phyloP scores from a whole-genome alignment of 345 rosid genomes.

The Dipteronia dyeriana region DNA sequence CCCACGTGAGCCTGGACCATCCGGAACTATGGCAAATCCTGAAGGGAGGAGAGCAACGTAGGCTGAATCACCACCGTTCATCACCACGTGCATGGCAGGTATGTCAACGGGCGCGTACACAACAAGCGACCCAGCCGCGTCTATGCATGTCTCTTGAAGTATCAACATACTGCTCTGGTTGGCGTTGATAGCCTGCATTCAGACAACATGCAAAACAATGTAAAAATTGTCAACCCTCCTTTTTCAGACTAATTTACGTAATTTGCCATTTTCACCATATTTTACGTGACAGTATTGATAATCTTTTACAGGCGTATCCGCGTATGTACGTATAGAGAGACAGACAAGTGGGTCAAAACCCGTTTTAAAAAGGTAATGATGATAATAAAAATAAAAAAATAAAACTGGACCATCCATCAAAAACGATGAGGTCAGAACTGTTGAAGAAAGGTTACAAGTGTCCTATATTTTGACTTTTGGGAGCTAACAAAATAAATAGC shows the following conservation, averaged over 20 bases:
- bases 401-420: neutral
- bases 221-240: neutral
- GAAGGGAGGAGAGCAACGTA: constrained; percentile 94
- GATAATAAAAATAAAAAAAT: neutral
- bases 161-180: constrained; percentile 94
- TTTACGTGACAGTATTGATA: neutral
- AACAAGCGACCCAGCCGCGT: constrained; percentile 90
- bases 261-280: constrained; percentile 22
- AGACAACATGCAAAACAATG: neutral
- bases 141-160: constrained; percentile 93
- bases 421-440: constrained; percentile 9
- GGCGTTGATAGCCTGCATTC: constrained; percentile 77
- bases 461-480: constrained; percentile 62
- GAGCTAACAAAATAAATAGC: constrained; percentile 7
- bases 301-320: neutral
- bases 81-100: constrained; percentile 91
- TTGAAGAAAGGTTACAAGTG: constrained; percentile 44
- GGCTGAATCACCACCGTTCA: constrained; percentile 96
- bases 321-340: too few species aligned
- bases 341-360: neutral
- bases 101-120: constrained; percentile 99
- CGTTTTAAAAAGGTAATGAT: neutral
- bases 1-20: constrained; percentile 52
- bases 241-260: constrained; percentile 3
- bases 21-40: constrained; percentile 83